Percentiles rank a stretch among this genome's conserved stretches.
Evolutionary conservation across 2,329 filamentous ascomycete species (phyloP).

Genomic region (Aureobasidium pullulans): DNA sequence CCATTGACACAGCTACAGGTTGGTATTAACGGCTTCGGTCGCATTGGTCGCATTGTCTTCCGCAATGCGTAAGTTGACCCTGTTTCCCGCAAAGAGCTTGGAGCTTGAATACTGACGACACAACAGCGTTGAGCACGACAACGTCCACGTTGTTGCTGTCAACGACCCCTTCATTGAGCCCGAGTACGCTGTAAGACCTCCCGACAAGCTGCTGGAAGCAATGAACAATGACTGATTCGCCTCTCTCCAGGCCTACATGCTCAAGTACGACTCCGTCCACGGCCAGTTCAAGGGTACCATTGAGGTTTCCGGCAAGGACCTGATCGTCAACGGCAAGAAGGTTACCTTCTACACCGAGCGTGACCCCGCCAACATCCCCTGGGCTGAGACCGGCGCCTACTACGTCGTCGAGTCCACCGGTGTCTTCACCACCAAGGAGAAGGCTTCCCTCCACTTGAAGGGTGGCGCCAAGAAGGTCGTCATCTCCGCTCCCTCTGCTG

Average conservation of each 20-base stretch:
- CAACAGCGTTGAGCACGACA: conserved; percentile 67
- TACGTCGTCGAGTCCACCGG: conserved; percentile 98
- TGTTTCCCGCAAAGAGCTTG: conserved; percentile 14
- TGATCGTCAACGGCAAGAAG: conserved; percentile 88
- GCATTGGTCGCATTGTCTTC: conserved; percentile 98
- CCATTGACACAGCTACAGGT: conserved; percentile 53
- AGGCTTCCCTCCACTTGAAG: conserved; percentile 89
- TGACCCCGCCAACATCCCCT: conserved; percentile 85
- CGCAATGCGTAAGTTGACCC: conserved; percentile 70
- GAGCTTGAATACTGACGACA: conserved; percentile 15
- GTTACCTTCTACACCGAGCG: conserved; percentile 92
- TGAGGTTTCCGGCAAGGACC: conserved; percentile 61
- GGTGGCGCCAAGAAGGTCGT: conserved; percentile 93
- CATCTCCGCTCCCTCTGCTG: conserved; percentile 81
- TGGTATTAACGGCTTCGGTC: conserved; percentile 99
- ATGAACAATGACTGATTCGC: conserved; percentile 1
- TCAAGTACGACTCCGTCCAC: conserved; percentile 98
- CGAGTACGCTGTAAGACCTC: conserved; percentile 80
- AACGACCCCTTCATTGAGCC: conserved; percentile 99
- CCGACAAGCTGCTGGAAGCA: background rate
- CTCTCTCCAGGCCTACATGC: conserved; percentile 81
- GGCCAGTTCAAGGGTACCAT: conserved; percentile 92
- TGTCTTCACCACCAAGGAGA: conserved; percentile 98
- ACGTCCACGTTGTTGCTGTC: conserved; percentile 90
- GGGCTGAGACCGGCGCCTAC: conserved; percentile 76